phyloP scores from a whole-genome alignment of 768 basidiomycete species.

The Xerocomellus intermedius region DNA sequence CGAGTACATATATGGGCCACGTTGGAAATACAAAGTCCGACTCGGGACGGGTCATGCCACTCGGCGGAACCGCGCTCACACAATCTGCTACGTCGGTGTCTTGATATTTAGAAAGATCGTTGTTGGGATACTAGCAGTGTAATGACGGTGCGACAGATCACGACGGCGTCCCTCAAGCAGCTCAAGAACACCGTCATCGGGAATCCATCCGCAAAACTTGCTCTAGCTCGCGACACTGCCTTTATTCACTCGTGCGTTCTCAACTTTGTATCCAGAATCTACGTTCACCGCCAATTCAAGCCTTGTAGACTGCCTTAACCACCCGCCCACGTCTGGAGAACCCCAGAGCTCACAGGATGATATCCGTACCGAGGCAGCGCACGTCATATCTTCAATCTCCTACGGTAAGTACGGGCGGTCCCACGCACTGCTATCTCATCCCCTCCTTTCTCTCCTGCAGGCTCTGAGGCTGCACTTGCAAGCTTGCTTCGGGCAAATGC shows the following conservation, averaged over 20 bases:
- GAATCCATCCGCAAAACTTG: slow-evolving; percentile 68
- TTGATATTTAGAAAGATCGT: not conserved
- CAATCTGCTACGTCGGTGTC: not conserved
- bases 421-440: not conserved
- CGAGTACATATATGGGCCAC: not conserved
- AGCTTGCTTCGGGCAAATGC: slow-evolving; percentile 58
- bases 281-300: slow-evolving; percentile 33
- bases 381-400: slow-evolving; percentile 70
- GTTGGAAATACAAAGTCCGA: slow-evolving; percentile 1
- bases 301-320: slow-evolving; percentile 60
- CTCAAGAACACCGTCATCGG: slow-evolving; percentile 79
- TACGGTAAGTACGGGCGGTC: slow-evolving; percentile 45
- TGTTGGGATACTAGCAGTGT: not conserved
- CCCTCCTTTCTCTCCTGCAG: slow-evolving; percentile 29
- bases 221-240: slow-evolving; percentile 52
- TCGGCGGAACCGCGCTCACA: too few relatives aligned
- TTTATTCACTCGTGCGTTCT: slow-evolving; percentile 54
- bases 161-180: slow-evolving; percentile 48
- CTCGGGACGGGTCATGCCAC: too few relatives aligned
- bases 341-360: slow-evolving; percentile 44
- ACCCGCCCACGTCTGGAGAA: slow-evolving; percentile 32
- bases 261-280: not conserved
- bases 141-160: slow-evolving; percentile 33
- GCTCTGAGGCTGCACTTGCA: slow-evolving; percentile 59
- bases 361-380: slow-evolving; percentile 69